Evolutionary conservation across 371 early-diverging fungal genomes (phyloP).

Genomic region (Zopfochytrium polystomum): DNA sequence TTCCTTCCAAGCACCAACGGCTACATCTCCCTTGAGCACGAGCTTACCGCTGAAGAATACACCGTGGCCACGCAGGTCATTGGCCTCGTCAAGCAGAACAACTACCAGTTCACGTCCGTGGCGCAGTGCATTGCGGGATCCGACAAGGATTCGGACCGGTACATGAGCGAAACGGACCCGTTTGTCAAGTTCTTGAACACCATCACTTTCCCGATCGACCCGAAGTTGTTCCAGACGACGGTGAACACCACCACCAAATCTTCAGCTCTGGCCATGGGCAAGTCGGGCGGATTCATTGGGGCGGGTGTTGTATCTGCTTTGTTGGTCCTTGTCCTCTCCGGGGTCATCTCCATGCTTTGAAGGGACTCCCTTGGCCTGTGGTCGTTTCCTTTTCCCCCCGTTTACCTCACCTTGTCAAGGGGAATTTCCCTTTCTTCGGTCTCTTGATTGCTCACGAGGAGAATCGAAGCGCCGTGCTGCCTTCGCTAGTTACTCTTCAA

Average conservation of each 20-base stretch:
- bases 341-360: no score
- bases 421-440: no score
- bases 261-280: no score
- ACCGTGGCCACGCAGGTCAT: neutral
- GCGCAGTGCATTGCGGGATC: neutral
- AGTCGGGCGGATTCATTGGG: no score
- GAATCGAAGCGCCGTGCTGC: no score
- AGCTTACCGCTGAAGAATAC: neutral
- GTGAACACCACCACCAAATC: neutral
- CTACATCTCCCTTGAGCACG: neutral
- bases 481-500: no score
- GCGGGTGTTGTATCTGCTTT: no score
- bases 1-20: neutral
- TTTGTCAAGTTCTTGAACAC: neutral
- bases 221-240: neutral
- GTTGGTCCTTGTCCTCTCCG: no score
- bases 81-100: neutral
- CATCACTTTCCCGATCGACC: neutral
- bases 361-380: no score
- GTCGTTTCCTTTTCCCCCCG: no score
- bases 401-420: no score
- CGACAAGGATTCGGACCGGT: neutral
- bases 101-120: neutral
- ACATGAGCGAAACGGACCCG: neutral
- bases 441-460: no score